These are phyloP conservation scores for Cucurbita moschata DNA, from an alignment of 306 rosid genomes.

Conservation along the genomic window DNA sequence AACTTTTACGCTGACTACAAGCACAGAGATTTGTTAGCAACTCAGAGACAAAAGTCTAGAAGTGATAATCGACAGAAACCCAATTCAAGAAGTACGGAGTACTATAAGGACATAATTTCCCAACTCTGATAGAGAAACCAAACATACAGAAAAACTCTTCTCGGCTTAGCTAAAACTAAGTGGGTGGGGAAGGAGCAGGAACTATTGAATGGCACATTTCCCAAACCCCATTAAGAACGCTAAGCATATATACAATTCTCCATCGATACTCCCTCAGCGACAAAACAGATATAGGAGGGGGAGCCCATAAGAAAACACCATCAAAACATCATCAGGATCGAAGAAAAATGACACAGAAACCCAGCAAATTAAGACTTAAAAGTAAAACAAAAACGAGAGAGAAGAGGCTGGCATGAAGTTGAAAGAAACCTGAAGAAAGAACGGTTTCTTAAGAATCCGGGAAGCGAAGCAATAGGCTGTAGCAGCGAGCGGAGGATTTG, in stretches of 20 bases:
- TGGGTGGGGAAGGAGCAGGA: background rate
- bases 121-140: background rate
- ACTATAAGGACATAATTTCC: background rate
- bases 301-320: background rate
- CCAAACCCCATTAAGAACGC: background rate
- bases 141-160: background rate
- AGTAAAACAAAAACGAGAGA: background rate
- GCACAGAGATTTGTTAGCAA: background rate
- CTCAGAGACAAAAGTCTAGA: background rate
- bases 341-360: background rate
- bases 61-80: background rate
- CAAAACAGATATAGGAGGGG: background rate
- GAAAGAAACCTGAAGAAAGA: constrained; percentile 16
- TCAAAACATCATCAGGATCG: background rate
- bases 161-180: background rate
- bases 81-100: background rate
- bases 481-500: constrained; percentile 16
- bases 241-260: background rate
- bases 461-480: background rate
- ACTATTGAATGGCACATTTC: background rate
- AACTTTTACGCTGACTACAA: background rate
- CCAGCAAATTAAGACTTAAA: background rate
- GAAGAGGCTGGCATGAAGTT: background rate
- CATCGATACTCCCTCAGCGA: background rate
- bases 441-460: constrained; percentile 5